Evolutionary conservation across 139 green algal species (phyloP), one percentile per base, ranked within the genome.

Genomic region (Spirogloea muscicola): DNA sequence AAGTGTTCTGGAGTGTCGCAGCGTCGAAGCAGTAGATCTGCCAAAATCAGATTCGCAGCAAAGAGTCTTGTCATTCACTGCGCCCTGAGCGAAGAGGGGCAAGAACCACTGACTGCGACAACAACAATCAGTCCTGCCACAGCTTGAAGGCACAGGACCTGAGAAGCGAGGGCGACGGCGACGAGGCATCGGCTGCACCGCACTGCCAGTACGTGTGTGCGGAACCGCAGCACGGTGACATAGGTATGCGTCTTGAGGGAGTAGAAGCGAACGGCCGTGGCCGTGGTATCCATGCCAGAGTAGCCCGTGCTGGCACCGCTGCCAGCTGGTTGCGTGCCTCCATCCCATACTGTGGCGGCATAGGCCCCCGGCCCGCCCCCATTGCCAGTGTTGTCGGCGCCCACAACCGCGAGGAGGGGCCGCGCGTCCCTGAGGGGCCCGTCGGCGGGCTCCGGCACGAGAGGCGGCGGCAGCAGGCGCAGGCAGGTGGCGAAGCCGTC

Each of bases 21-120:
- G 83, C 52, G 37, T 90, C 85, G 44, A 76, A 84, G 34, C 34
- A 81, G 40, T 83, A 79, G 37, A 89, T 51, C 85, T 90, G 82
- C 34, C 18, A 38, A 29, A 42, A 78, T 25, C n/a, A n/a, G n/a
- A n/a, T n/a, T n/a, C n/a, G n/a, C n/a, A n/a, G n/a, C n/a, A n/a
- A n/a, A n/a, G n/a, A n/a, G n/a, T n/a, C n/a, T n/a, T n/a, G n/a
- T n/a, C n/a, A n/a, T n/a, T n/a, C n/a, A n/a, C n/a, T n/a, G n/a
- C n/a, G n/a, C n/a, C n/a, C n/a, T n/a, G n/a, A n/a, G n/a, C n/a
- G n/a, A n/a, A n/a, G n/a, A n/a, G n/a, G n/a, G n/a, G n/a, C n/a
- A n/a, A n/a, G n/a, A n/a, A n/a, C n/a, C n/a, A n/a, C n/a, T n/a
- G n/a, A n/a, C n/a, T n/a, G n/a, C n/a, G n/a, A n/a, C n/a, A n/a